Conservation (phyloP, 1,139 yeast species). For the Debaryomycetaceae sp. region DNA sequence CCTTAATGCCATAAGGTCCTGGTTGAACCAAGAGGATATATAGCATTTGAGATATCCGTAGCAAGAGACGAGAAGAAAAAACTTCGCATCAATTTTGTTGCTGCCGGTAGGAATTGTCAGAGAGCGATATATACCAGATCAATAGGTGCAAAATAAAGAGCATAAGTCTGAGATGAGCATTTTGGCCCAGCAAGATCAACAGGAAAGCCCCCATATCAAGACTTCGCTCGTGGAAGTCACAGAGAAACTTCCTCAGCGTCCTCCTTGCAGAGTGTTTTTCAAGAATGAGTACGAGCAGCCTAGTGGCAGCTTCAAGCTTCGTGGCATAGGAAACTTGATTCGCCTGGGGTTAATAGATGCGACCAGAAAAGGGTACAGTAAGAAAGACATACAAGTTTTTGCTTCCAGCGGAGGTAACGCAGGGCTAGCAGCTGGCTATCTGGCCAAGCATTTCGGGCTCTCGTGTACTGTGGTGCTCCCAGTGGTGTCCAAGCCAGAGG, state of each 20-base stretch:
- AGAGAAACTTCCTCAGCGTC: slow-evolving; percentile 15
- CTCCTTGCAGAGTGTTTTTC: slow-evolving; percentile 24
- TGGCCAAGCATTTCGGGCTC: slow-evolving; percentile 22
- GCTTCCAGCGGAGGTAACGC: slow-evolving; percentile 48
- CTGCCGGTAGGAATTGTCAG: too few relatives aligned
- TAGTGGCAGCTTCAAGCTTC: slow-evolving; percentile 66
- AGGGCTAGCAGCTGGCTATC: slow-evolving; percentile 45
- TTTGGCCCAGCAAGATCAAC: neutral
- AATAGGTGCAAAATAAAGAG: too few relatives aligned
- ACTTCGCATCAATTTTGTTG: too few relatives aligned
- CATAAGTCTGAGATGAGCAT: neutral
- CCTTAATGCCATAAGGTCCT: neutral
- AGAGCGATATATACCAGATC: too few relatives aligned
- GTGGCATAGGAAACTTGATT: slow-evolving; percentile 61
- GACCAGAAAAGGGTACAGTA: slow-evolving; percentile 10
- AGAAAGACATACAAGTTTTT: slow-evolving; percentile 23
- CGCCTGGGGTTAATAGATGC: slow-evolving; percentile 15
- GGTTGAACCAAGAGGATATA: neutral
- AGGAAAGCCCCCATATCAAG: slow-evolving; percentile 14
- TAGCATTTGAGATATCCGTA: too few relatives aligned
- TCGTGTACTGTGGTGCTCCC: slow-evolving; percentile 43
- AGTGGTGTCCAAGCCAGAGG: slow-evolving; percentile 19
- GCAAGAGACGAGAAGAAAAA: too few relatives aligned
- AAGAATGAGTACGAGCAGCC: slow-evolving; percentile 63
- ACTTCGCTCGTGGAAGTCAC: slow-evolving; percentile 31